A percentile compares a stretch with the other conserved stretches of the same genome.
Conservation (phyloP, 345 rosid genomes). For the Aurinia saxatilis region DNA sequence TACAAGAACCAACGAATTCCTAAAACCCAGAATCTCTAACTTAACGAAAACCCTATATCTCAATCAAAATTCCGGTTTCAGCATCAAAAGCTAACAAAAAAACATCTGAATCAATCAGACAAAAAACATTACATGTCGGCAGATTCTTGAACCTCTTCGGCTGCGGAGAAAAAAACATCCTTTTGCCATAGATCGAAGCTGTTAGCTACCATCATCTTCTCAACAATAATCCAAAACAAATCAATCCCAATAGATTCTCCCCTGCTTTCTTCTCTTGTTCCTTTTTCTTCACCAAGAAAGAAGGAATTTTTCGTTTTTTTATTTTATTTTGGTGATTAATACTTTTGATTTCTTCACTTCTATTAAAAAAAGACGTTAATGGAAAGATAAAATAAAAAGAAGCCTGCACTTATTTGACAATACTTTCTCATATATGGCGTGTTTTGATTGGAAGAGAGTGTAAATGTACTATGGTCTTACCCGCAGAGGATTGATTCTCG, state of each 20-base stretch:
- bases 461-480: not conserved
- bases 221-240: not conserved
- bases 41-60: not conserved
- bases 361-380: constrained; percentile 3
- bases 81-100: not conserved
- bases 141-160: constrained; percentile 94
- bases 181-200: constrained; percentile 84
- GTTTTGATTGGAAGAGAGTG: not conserved
- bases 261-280: constrained; percentile 10
- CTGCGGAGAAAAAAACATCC: constrained; percentile 79
- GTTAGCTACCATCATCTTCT: constrained; percentile 76
- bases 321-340: not conserved
- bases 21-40: not conserved
- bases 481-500: not conserved
- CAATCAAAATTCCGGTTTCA: not conserved
- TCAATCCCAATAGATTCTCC: not conserved
- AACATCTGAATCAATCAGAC: not conserved
- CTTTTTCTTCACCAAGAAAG: constrained; percentile 6
- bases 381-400: not conserved
- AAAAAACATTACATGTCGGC: constrained; percentile 61
- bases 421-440: not conserved
- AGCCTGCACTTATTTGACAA: not conserved
- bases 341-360: not conserved
- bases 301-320: constrained; percentile 8
- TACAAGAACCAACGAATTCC: not conserved